These are phyloP conservation scores for Tetracladium marchalianum DNA, from an alignment of 495 filamentous ascomycete species.

Conservation along the genomic window DNA sequence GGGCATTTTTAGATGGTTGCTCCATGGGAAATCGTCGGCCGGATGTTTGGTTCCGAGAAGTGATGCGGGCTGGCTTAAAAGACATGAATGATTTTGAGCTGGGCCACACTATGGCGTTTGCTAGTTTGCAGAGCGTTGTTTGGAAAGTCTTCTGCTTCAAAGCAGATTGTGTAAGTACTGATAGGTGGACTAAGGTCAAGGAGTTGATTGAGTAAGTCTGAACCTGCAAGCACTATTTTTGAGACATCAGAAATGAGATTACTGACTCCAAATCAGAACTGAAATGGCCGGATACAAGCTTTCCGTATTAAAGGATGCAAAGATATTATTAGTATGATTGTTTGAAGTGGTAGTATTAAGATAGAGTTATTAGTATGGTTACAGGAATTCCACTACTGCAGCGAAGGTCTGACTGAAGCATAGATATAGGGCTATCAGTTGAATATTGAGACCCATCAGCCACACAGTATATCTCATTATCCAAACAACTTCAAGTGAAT, in stretches of 20 bases:
- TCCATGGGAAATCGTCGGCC: background rate
- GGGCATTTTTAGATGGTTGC: conserved; percentile 8
- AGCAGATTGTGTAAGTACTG: conserved; percentile 1
- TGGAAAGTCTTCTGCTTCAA: conserved; percentile 16
- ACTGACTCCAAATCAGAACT: too few species aligned
- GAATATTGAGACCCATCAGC: too few species aligned
- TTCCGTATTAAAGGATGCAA: background rate
- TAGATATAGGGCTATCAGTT: too few species aligned
- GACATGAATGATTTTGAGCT: conserved; percentile 19
- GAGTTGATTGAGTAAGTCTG: conserved; percentile 3
- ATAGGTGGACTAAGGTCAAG: conserved; percentile 12
- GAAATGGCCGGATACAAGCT: conserved; percentile 9
- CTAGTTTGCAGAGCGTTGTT: conserved; percentile 18
- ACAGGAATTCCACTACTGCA: too few species aligned
- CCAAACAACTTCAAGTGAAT: too few species aligned
- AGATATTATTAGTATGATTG: too few species aligned
- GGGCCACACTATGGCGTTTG: conserved; percentile 15
- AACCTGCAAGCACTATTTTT: too few species aligned
- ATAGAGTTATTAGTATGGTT: background rate
- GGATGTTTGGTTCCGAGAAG: conserved; percentile 5
- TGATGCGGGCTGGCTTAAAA: conserved; percentile 10
- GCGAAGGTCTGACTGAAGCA: too few species aligned
- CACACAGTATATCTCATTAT: too few species aligned
- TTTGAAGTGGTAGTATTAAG: background rate
- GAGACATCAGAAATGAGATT: too few species aligned